Evolutionary conservation across 2,329 filamentous ascomycete genomes (phyloP), one percentile per base, ranked within the genome.

Genomic region (Neopestalotiopsis rosae): DNA sequence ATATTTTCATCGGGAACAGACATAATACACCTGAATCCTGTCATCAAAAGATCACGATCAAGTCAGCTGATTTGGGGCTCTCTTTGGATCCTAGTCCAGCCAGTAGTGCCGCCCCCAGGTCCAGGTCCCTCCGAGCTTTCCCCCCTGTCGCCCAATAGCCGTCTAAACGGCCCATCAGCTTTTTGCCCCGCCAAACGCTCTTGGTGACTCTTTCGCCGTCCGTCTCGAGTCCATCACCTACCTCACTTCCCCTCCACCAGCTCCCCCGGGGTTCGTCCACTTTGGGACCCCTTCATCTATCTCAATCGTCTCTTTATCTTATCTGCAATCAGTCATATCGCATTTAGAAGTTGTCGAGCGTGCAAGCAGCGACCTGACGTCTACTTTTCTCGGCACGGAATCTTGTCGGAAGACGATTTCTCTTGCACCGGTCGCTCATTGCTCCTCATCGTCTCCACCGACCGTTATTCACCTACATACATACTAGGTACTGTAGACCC

Each of bases 211-310:
- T 68, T 52, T 73, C 66, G 59, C 66, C 57, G 42, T 20, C 34
- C 58, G 34, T 63, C 32, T 64, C 49, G 42, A 62, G 34, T 69
- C 34, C 34, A 38, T 38, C 34, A 34, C 63, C 68, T 67, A 58
- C 57, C 42, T 69, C 71, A 72, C 69, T 67, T 68, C 63, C 66
- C 69, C 70, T 69, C 58, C 67, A 45, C 40, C 38, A 69, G 67
- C 68, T 69, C 70, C 73, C 34, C 71, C 71, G 76, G 78, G 77
- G 76, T 76, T 72, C 74, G 74, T 76, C 75, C 73, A 72, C 67
- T 68, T 61, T 71, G 74, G 76, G 74, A 74, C 74, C 76, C 74
- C 72, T 76, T 73, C 71, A 49, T 58, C 28, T 61, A 34, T 66
- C 56, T 13, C 30, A 38, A 20, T 67, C 28, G 13, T 38, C 40